phyloP scores from a whole-genome alignment of 345 rosid genomes.

The Acer yangbiense region DNA sequence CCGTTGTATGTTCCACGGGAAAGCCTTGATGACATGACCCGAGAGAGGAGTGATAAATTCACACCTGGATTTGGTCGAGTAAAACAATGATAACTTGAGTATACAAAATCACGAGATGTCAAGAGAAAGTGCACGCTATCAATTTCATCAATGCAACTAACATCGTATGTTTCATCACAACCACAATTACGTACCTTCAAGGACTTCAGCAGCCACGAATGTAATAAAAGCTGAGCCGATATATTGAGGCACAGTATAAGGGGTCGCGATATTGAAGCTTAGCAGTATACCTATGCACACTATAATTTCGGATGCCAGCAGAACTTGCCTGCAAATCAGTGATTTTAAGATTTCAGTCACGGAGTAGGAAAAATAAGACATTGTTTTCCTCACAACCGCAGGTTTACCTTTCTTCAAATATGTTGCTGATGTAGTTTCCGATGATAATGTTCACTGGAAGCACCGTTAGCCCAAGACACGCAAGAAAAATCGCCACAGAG shows the following conservation, averaged over 20 bases:
- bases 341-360: too few relatives aligned
- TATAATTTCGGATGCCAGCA: constrained; percentile 67
- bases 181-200: constrained; percentile 43
- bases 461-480: constrained; percentile 74
- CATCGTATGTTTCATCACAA: neutral
- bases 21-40: constrained; percentile 65
- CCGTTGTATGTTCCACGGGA: constrained; percentile 60
- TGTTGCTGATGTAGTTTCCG: constrained; percentile 79
- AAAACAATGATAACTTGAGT: neutral
- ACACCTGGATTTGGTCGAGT: constrained; percentile 40
- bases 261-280: constrained; percentile 48
- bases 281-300: constrained; percentile 52
- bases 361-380: too few relatives aligned
- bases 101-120: too few relatives aligned
- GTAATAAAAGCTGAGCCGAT: constrained; percentile 50
- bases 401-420: constrained; percentile 78
- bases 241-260: constrained; percentile 55
- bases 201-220: constrained; percentile 61
- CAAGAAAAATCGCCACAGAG: constrained; percentile 71
- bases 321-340: constrained; percentile 60
- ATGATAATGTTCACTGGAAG: constrained; percentile 74
- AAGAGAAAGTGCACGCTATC: neutral
- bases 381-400: neutral
- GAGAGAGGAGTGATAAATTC: constrained; percentile 54
- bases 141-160: neutral